Percentiles rank a stretch among this genome's conserved stretches.
Evolutionary conservation across 2,329 filamentous ascomycete species (phyloP).

Genomic region (Colletotrichum sp.): DNA sequence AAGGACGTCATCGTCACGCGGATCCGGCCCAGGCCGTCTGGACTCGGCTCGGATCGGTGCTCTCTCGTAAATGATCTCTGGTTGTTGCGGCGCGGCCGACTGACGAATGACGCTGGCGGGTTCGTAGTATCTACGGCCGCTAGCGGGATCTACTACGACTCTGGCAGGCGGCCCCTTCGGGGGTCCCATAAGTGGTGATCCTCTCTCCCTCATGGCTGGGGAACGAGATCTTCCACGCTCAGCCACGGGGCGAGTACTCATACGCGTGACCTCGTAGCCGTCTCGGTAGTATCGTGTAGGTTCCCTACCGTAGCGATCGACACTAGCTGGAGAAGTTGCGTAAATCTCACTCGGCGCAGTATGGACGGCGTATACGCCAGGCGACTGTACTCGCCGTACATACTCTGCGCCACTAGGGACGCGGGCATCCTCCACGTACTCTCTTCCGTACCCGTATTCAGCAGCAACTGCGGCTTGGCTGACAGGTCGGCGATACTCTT

Average conservation of each 20-base stretch:
- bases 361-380: constrained; percentile 38
- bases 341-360: constrained; percentile 43
- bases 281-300: constrained; percentile 50
- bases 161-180: constrained; percentile 62
- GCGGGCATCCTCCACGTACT: constrained; percentile 37
- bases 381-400: constrained; percentile 41
- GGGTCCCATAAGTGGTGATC: constrained; percentile 54
- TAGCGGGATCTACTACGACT: constrained; percentile 77
- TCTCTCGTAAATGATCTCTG: constrained; percentile 71
- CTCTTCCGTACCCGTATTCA: constrained; percentile 32
- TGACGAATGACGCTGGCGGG: constrained; percentile 53
- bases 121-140: constrained; percentile 78
- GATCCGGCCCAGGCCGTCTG: constrained; percentile 50
- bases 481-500: constrained; percentile 27
- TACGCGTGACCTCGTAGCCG: constrained; percentile 44
- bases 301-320: constrained; percentile 46
- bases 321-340: constrained; percentile 45
- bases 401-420: constrained; percentile 35
- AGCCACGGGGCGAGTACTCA: constrained; percentile 53
- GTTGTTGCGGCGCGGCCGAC: constrained; percentile 58
- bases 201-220: constrained; percentile 47
- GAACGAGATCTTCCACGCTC: constrained; percentile 56
- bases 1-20: constrained; percentile 55
- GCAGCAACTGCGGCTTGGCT: constrained; percentile 11
- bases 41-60: constrained; percentile 56